A percentile compares a stretch with the other conserved stretches of the same genome.
These are phyloP conservation scores for Pleurotus cornucopiae DNA, from an alignment of 768 basidiomycete genomes.

Conservation along the genomic window DNA sequence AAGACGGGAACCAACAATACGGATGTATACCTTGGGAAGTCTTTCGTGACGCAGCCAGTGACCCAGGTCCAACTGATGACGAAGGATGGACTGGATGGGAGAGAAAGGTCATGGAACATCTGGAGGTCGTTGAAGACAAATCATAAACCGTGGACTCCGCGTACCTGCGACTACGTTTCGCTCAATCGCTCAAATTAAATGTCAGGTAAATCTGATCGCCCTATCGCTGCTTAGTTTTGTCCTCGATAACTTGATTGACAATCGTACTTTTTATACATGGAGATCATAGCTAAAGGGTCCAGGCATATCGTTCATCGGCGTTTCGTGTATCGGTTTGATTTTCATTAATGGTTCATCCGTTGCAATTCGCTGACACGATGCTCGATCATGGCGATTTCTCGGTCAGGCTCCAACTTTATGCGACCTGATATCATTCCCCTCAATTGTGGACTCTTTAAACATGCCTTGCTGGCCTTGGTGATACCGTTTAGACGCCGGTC, in stretches of 20 bases:
- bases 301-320: too few relatives aligned
- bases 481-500: too few relatives aligned
- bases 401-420: not conserved
- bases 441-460: too few relatives aligned
- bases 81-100: conserved; percentile 84
- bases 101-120: conserved; percentile 61
- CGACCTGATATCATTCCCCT: too few relatives aligned
- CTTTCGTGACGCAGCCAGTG: conserved; percentile 56
- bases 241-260: not conserved
- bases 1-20: conserved; percentile 29
- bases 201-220: not conserved
- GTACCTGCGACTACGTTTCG: not conserved
- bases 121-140: conserved; percentile 50
- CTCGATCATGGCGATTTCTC: not conserved
- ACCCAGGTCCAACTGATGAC: conserved; percentile 52
- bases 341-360: not conserved
- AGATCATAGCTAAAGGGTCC: too few relatives aligned
- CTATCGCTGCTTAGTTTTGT: not conserved
- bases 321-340: not conserved
- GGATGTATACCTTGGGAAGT: conserved; percentile 73
- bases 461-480: too few relatives aligned
- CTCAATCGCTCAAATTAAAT: too few relatives aligned
- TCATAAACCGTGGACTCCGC: not conserved
- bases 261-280: too few relatives aligned
- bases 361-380: not conserved